Base-by-base conservation (phyloP, 176 grass and related monocot genomes). In the Aegilops umbellulata region DNA sequence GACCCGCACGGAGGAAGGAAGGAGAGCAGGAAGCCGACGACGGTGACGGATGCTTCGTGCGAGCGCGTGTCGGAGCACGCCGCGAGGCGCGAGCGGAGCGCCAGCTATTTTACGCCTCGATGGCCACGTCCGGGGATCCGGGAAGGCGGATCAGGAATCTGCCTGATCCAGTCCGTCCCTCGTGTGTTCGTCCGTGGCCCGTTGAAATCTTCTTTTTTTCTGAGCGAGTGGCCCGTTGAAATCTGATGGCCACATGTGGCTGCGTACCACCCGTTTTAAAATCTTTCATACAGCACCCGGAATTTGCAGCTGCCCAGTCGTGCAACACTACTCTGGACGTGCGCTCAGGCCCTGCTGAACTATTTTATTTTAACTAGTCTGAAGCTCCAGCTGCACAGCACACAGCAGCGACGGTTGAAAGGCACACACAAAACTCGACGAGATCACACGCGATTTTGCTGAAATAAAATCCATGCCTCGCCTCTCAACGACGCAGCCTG, bases 101-200 rank as follows among this genome's bases (percentile, higher is more conserved):
- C 49, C 10, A 36, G 69, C 19, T 69, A 35, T 10, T 49, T 3
- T 3, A 8, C 20, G 46, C 74, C 46, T 76, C 73, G 66, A 41
- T 46, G 85, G 58, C 68, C 82, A 55, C 71, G 78, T 70, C 78
- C 78, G 83, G 83, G 11, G 77, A 89, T 80, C 35, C 15, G 7
- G 77, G 77, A 58, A 35, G 10, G 49, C 65, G 42, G 49, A 80
- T 80, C 46, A 44, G 60, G 31, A 34, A 75, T 76, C 44, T 22
- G 15, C 24, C 81, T 31, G 81, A 6, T 31, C 13, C 38, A 61
- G 34, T 25, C 46, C 3, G 34, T 24, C 47, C 4, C 30, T 0
- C 53, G 10, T 15, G 0, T 19, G 15, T 13, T n/a, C 22, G 41
- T 26, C 15, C 20, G 16, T 68, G 62, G 78, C 74, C 30, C 1